These are phyloP conservation scores for Rubia tinctorum DNA, from an alignment of 305 asterid genomes.

Conservation along the genomic window DNA sequence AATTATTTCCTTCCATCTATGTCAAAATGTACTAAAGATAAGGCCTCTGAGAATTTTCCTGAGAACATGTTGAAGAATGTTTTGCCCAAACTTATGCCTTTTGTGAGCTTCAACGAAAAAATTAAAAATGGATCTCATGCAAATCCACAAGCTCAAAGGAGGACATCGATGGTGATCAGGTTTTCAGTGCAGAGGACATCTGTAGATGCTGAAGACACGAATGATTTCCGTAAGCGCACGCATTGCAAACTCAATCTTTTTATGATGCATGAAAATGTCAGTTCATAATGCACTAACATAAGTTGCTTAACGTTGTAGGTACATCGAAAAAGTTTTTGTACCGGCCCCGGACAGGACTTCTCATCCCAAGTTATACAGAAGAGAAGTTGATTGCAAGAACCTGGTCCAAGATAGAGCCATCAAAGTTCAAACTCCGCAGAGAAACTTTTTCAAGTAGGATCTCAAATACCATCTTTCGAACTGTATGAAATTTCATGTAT, in stretches of 20 bases:
- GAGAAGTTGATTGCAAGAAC: conserved; percentile 68
- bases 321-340: conserved; percentile 62
- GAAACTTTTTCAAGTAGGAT: conserved; percentile 81
- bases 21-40: conserved; percentile 30
- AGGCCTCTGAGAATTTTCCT: conserved; percentile 44
- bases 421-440: conserved; percentile 82
- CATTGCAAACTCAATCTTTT: not conserved
- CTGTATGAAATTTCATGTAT: conserved; percentile 1
- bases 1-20: too few relatives aligned
- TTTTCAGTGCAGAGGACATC: conserved; percentile 81
- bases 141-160: conserved; percentile 51
- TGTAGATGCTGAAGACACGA: conserved; percentile 61
- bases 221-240: conserved; percentile 51
- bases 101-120: conserved; percentile 70
- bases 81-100: conserved; percentile 61
- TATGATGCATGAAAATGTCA: not conserved
- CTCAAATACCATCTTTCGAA: conserved; percentile 9
- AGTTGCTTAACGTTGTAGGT: conserved; percentile 35
- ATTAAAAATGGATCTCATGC: conserved; percentile 32
- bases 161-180: conserved; percentile 71
- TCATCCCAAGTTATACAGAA: conserved; percentile 66
- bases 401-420: conserved; percentile 86
- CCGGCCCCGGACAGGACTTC: conserved; percentile 86
- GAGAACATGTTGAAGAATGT: conserved; percentile 66
- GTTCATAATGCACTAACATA: not conserved